phyloP scores from a whole-genome alignment of 1,284 basidiomycete species.

The Irpex lacteus region DNA sequence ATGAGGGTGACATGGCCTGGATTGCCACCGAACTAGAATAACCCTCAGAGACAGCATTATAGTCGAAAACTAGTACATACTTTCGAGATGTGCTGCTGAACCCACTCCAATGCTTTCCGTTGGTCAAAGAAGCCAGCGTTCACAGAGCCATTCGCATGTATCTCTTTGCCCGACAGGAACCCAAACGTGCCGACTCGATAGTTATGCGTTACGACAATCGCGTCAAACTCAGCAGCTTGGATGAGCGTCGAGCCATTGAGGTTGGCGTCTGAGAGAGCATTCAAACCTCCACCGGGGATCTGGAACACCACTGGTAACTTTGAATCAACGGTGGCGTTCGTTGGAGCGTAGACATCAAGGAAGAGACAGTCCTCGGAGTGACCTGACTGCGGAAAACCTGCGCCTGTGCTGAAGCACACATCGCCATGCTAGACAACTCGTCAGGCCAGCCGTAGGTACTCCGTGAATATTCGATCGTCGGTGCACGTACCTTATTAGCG shows the following conservation, averaged over 20 bases:
- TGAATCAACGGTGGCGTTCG: slow-evolving; percentile 37
- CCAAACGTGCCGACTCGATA: slow-evolving; percentile 55
- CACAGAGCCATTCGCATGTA: slow-evolving; percentile 30
- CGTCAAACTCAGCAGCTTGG: slow-evolving; percentile 40
- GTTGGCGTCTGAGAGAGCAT: slow-evolving; percentile 35
- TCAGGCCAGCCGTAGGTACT: slow-evolving; percentile 35
- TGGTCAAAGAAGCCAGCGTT: slow-evolving; percentile 48
- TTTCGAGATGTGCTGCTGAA: slow-evolving; percentile 29
- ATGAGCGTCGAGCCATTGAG: slow-evolving; percentile 36
- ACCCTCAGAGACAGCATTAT: neutral
- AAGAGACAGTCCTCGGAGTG: slow-evolving; percentile 43
- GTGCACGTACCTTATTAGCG: slow-evolving; percentile 22
- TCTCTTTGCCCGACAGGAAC: slow-evolving; percentile 40
- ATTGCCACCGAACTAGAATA: neutral
- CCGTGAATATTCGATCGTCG: slow-evolving; percentile 42
- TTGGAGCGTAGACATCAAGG: slow-evolving; percentile 52
- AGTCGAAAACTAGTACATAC: neutral
- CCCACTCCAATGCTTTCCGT: slow-evolving; percentile 44
- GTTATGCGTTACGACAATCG: slow-evolving; percentile 52
- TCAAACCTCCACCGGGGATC: slow-evolving; percentile 46
- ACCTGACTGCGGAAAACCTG: neutral
- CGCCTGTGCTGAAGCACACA: neutral
- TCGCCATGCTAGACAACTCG: neutral
- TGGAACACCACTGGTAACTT: slow-evolving; percentile 46
- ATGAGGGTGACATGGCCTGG: neutral